A percentile compares a stretch with the other conserved stretches of the same genome.
Evolutionary conservation across 1,284 basidiomycete species (phyloP).

Genomic region (Moesziomyces aphidis): DNA sequence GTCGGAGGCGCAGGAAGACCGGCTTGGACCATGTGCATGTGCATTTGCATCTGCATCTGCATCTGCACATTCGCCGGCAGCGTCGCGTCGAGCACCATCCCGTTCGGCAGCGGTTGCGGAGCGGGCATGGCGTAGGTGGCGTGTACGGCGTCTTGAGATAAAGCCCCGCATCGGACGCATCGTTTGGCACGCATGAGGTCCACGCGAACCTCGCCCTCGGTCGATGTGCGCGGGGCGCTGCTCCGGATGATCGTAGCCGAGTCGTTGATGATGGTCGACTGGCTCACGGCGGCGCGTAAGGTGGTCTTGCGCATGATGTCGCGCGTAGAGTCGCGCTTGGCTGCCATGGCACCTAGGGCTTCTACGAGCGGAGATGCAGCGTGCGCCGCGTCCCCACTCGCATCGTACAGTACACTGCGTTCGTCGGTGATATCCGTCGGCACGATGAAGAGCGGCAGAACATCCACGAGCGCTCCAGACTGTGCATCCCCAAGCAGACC

Average conservation of each 20-base stretch:
- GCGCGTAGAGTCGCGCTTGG: constrained; percentile 9
- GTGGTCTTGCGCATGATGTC: constrained; percentile 40
- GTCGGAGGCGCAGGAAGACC: neutral
- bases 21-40: constrained; percentile 25
- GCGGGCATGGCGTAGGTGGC: constrained; percentile 13
- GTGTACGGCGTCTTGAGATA: constrained; percentile 30
- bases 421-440: constrained; percentile 39
- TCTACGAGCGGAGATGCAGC: constrained; percentile 1
- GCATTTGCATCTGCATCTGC: constrained; percentile 25
- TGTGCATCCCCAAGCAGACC: constrained; percentile 26
- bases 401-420: constrained; percentile 31
- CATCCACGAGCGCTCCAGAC: constrained; percentile 34
- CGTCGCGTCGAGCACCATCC: constrained; percentile 17
- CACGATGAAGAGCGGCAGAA: constrained; percentile 37
- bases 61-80: constrained; percentile 29
- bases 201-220: neutral
- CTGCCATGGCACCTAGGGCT: constrained; percentile 8
- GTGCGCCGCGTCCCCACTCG: neutral
- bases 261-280: constrained; percentile 22
- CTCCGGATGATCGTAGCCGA: constrained; percentile 9
- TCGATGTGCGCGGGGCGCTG: constrained; percentile 1
- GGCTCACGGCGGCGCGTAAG: constrained; percentile 27
- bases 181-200: constrained; percentile 30
- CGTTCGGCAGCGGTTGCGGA: neutral
- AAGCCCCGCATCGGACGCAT: constrained; percentile 31